A percentile compares a stretch with the other conserved stretches of the same genome.
Evolutionary conservation across 805 yeast genomes (phyloP).

Genomic region (Yamadazyma philogaea): DNA sequence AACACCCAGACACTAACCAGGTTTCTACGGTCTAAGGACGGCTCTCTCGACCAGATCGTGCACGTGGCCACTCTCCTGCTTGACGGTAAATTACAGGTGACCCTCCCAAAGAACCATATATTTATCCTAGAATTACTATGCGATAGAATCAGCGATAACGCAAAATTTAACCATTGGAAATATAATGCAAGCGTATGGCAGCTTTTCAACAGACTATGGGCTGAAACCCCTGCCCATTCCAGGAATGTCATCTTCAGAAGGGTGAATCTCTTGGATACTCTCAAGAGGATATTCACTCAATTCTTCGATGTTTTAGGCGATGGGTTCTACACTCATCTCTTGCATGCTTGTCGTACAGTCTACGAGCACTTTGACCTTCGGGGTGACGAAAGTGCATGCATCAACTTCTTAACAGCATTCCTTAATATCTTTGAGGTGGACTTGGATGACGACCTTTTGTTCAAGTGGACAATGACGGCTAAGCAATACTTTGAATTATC

Average conservation of each 20-base stretch:
- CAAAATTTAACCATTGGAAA: conserved; percentile 41
- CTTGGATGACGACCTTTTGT: conserved; percentile 4
- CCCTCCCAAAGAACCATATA: conserved; percentile 52
- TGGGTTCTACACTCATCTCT: conserved; percentile 18
- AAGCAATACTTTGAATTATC: conserved; percentile 23
- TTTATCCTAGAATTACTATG: conserved; percentile 59
- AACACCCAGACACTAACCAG: conserved; percentile 52
- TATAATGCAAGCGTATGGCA: conserved; percentile 47
- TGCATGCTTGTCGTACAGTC: conserved; percentile 19
- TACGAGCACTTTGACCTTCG: conserved; percentile 25
- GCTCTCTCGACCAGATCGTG: conserved; percentile 41
- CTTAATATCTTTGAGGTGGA: conserved; percentile 9
- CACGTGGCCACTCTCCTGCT: conserved; percentile 28
- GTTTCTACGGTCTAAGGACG: conserved; percentile 53
- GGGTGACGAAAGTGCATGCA: conserved; percentile 29
- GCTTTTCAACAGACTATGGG: conserved; percentile 44
- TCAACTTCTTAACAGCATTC: conserved; percentile 25
- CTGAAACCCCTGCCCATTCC: conserved; percentile 19
- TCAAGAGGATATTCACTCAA: conserved; percentile 13
- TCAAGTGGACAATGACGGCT: conserved; percentile 26
- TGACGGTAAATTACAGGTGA: conserved; percentile 30
- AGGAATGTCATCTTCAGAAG: conserved; percentile 43
- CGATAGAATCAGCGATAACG: conserved; percentile 57
- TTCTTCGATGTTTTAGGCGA: conserved; percentile 7
- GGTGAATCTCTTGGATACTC: conserved; percentile 37